phyloP scores from a whole-genome alignment of 2,329 filamentous ascomycete species.

The Emergomyces pasteurianus region DNA sequence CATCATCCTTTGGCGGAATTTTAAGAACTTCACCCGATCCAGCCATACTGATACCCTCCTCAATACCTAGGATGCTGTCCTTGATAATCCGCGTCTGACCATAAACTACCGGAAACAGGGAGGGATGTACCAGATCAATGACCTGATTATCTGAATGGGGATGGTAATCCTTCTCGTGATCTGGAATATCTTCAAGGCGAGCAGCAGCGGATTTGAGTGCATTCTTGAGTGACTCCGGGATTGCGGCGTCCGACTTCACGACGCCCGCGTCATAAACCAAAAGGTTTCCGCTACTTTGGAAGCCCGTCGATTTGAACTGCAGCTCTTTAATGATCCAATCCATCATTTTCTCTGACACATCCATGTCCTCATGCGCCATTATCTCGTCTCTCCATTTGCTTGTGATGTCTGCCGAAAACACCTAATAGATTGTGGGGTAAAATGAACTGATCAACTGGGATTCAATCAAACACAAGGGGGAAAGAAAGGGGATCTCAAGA shows the following conservation, averaged over 20 bases:
- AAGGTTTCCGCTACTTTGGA: conserved; percentile 29
- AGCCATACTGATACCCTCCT: conserved; percentile 15
- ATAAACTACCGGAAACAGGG: conserved; percentile 20
- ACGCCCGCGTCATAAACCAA: conserved; percentile 36
- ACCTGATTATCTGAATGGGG: conserved; percentile 40
- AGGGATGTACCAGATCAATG: conserved; percentile 51
- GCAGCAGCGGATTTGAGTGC: conserved; percentile 37
- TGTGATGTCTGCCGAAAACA: conserved; percentile 25
- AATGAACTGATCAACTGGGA: neutral
- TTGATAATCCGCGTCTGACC: conserved; percentile 14
- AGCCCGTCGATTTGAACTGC: conserved; percentile 35
- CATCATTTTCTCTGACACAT: conserved; percentile 25
- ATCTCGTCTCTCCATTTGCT: conserved; percentile 25
- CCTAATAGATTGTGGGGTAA: conserved; percentile 9
- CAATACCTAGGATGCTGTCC: conserved; percentile 11
- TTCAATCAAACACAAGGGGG: neutral
- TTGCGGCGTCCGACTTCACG: conserved; percentile 42
- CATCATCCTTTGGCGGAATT: conserved; percentile 3
- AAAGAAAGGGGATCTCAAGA: neutral
- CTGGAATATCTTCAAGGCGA: conserved; percentile 43
- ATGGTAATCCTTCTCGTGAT: conserved; percentile 47
- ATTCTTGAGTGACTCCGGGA: conserved; percentile 30
- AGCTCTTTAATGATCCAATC: conserved; percentile 37
- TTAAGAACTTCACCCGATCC: conserved; percentile 12
- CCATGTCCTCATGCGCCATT: conserved; percentile 9